A percentile compares a stretch with the other conserved stretches of the same genome.
Conservation (phyloP, 306 rosid genomes). For the Cucumis cinereus region DNA sequence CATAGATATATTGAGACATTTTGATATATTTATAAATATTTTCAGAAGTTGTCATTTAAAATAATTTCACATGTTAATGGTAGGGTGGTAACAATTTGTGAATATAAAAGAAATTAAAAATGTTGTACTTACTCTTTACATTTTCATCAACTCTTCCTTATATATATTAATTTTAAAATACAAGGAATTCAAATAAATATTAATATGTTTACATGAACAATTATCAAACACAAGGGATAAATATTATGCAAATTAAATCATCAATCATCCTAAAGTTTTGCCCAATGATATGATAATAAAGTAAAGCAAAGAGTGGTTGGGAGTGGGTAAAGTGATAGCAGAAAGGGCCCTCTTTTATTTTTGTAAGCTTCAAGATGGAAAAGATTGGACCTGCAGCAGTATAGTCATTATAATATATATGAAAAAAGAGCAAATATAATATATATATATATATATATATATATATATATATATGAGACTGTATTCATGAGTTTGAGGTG, state of each 20-base stretch:
- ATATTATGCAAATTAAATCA: not conserved
- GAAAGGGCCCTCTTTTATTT: not conserved
- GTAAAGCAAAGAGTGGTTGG: slow-evolving; percentile 5
- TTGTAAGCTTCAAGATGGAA: not conserved
- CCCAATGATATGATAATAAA: not conserved
- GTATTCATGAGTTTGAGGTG: not conserved
- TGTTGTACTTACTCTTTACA: no score
- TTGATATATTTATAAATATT: no score
- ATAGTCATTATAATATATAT: not conserved
- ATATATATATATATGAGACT: no score
- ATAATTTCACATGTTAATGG: not conserved
- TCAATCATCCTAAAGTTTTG: not conserved
- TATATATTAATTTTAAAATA: not conserved
- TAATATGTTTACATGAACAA: not conserved
- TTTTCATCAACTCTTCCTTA: not conserved
- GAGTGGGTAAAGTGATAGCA: slow-evolving; percentile 7
- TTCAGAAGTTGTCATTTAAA: no score
- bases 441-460: no score
- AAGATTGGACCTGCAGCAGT: not conserved
- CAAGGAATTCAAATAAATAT: not conserved
- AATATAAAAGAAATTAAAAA: no score
- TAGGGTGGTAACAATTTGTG: no score
- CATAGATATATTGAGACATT: no score
- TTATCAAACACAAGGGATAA: not conserved
- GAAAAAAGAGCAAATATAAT: not conserved